These are phyloP conservation scores for Fusarium euwallaceae DNA, from an alignment of 2,329 filamentous ascomycete species.

Conservation along the genomic window DNA sequence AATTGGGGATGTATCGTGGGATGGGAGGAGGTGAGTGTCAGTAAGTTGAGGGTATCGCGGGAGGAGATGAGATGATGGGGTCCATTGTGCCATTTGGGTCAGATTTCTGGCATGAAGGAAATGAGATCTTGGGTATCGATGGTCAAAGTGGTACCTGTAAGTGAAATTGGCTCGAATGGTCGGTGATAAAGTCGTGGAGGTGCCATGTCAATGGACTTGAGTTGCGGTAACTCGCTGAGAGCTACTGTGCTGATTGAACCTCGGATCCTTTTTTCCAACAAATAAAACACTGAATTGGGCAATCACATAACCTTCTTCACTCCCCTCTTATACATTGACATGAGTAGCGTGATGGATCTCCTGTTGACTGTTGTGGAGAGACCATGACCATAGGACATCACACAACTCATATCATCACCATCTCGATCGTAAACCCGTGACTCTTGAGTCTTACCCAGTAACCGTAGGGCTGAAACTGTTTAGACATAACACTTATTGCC, in stretches of 20 bases:
- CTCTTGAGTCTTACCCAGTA: not conserved
- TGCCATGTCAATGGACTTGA: not conserved
- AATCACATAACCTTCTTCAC: not conserved
- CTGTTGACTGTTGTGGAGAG: not conserved
- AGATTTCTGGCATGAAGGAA: rapidly evolving
- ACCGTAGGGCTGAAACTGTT: not conserved
- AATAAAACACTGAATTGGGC: too few relatives aligned
- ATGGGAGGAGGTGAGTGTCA: not conserved
- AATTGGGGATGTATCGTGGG: not conserved
- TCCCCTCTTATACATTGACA: not conserved
- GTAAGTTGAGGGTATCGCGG: not conserved
- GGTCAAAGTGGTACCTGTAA: too few relatives aligned
- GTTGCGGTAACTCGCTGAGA: not conserved
- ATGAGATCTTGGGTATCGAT: not conserved
- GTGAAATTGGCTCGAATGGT: not conserved
- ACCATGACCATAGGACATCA: not conserved
- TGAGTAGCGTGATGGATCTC: not conserved
- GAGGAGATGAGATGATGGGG: not conserved
- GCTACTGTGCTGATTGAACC: not conserved
- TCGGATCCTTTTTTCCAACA: not conserved
- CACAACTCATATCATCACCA: not conserved
- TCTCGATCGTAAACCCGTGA: not conserved
- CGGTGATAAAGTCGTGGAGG: not conserved
- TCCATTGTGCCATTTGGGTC: not conserved
- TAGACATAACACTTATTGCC: not conserved